Conservation (phyloP, 192 early-diverging fungal genomes). For the Geranomyces variabilis region DNA sequence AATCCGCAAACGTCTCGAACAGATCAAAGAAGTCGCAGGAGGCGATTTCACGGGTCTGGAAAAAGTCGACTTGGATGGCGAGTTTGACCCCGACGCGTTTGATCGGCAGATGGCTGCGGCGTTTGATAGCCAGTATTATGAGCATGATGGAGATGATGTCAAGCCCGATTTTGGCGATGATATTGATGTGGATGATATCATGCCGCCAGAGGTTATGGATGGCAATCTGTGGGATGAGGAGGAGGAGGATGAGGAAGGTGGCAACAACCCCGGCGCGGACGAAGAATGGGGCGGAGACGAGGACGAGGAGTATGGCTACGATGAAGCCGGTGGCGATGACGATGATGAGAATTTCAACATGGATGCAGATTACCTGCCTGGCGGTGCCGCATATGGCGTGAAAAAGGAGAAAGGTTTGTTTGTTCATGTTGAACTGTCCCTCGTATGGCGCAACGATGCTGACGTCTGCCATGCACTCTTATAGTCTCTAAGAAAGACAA, state of each 20-base stretch:
- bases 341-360: conserved; percentile 78
- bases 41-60: conserved; percentile 68
- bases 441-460: not conserved
- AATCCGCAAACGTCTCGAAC: conserved; percentile 75
- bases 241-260: conserved; percentile 32
- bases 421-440: not conserved
- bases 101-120: conserved; percentile 82
- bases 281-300: conserved; percentile 42
- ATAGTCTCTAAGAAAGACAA: conserved; percentile 17
- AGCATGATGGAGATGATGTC: conserved; percentile 24
- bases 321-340: conserved; percentile 25
- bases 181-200: conserved; percentile 72
- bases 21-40: conserved; percentile 81
- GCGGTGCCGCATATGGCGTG: conserved; percentile 59
- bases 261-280: conserved; percentile 18
- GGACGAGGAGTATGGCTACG: conserved; percentile 39
- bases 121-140: conserved; percentile 78
- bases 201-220: conserved; percentile 37
- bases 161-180: conserved; percentile 90
- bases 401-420: conserved; percentile 33
- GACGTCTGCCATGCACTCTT: not conserved
- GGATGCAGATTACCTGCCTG: conserved; percentile 89
- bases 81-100: conserved; percentile 87
- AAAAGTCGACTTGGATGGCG: conserved; percentile 82
- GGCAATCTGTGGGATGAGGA: conserved; percentile 42